These are phyloP conservation scores for Allium cepa DNA, from an alignment of 106 monocot species.

Conservation along the genomic window DNA sequence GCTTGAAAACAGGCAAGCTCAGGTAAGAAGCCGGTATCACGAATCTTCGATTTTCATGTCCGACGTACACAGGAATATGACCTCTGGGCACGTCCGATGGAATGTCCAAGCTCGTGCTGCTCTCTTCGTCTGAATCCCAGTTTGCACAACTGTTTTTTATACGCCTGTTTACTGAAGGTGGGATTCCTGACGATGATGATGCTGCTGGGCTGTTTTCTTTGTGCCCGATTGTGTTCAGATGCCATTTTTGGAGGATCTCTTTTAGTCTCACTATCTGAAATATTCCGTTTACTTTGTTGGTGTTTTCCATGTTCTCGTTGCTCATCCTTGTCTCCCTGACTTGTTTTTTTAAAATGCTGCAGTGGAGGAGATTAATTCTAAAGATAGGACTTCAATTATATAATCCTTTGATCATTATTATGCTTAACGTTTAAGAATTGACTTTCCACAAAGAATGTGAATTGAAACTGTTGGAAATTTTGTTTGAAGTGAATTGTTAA, in stretches of 20 bases:
- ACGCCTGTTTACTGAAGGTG: constrained; percentile 11
- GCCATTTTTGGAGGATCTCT: constrained; percentile 51
- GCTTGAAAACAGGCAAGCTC: constrained; percentile 38
- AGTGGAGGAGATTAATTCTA: too few species aligned
- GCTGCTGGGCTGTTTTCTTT: neutral
- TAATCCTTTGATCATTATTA: too few species aligned
- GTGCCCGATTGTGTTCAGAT: constrained; percentile 11
- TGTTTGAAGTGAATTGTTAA: too few species aligned
- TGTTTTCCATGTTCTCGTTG: too few species aligned
- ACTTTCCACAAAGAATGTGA: too few species aligned
- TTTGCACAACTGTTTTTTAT: constrained; percentile 8
- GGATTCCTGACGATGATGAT: too few species aligned
- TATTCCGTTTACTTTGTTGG: constrained; percentile 10
- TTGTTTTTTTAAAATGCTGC: too few species aligned
- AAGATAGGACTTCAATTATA: too few species aligned
- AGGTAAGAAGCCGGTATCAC: constrained; percentile 65
- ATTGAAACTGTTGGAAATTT: too few species aligned
- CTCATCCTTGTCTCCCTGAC: too few species aligned
- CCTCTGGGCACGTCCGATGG: constrained; percentile 64
- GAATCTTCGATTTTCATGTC: constrained; percentile 51
- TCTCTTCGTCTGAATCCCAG: constrained; percentile 59
- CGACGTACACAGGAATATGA: constrained; percentile 46
- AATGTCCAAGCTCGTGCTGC: constrained; percentile 30
- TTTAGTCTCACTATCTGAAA: constrained; percentile 38
- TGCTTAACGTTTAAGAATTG: too few species aligned